Conservation (phyloP, 1,284 basidiomycete species). For the Apiotrichum gracile region DNA sequence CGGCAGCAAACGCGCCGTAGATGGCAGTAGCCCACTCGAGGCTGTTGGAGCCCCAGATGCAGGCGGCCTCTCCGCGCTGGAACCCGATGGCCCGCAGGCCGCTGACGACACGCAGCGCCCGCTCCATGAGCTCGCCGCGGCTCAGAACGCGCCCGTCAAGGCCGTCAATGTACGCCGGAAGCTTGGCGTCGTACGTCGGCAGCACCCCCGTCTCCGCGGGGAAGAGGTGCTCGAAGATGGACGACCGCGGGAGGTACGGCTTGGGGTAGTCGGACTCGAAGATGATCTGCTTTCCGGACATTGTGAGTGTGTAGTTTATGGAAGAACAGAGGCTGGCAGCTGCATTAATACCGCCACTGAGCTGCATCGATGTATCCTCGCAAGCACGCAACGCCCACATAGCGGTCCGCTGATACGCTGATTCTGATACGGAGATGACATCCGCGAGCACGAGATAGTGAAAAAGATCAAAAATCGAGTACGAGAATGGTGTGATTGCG, state of each 20-base stretch:
- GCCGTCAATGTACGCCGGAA: slow-evolving; percentile 64
- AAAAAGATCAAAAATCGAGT: background rate
- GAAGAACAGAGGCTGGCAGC: background rate
- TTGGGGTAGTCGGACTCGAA: slow-evolving; percentile 8
- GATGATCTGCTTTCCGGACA: slow-evolving; percentile 3
- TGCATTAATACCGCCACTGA: too few species aligned
- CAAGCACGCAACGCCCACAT: too few species aligned
- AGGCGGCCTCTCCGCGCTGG: slow-evolving; percentile 32
- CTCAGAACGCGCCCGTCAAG: slow-evolving; percentile 56
- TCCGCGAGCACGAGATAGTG: background rate
- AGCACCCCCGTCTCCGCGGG: slow-evolving; percentile 10
- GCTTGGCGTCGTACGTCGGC: slow-evolving; percentile 26
- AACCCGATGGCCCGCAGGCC: slow-evolving; percentile 49
- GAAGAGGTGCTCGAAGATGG: slow-evolving; percentile 14
- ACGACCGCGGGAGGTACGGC: slow-evolving; percentile 7
- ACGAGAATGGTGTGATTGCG: background rate
- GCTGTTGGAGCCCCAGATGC: slow-evolving; percentile 52
- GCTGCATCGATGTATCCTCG: too few species aligned
- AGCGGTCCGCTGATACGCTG: background rate
- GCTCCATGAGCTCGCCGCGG: slow-evolving; percentile 54
- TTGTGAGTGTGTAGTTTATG: background rate
- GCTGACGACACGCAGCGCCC: slow-evolving; percentile 56
- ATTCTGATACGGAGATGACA: background rate
- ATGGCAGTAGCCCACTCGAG: slow-evolving; percentile 52
- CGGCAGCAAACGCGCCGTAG: slow-evolving; percentile 51